Evolutionary conservation across 164 flowering plant genomes (phyloP).

Genomic region (Hamamelis virginiana): DNA sequence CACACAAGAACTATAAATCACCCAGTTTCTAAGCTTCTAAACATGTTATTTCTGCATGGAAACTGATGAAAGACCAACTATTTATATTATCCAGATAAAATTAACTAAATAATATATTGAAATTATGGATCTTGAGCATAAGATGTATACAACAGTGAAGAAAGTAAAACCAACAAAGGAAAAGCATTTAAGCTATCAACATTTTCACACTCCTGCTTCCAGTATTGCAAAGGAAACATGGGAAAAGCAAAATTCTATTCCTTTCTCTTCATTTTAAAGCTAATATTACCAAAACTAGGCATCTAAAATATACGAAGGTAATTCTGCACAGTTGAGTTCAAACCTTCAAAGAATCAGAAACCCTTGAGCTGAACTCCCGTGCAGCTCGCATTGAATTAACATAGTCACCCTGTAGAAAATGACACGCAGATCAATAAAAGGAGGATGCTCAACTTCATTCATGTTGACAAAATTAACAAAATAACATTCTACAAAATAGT

Average conservation of each 20-base stretch:
- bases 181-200: too few relatives aligned
- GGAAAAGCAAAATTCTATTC: neutral
- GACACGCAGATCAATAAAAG: neutral
- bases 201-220: too few relatives aligned
- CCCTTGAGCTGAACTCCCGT: constrained; percentile 73
- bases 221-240: too few relatives aligned
- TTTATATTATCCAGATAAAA: too few relatives aligned
- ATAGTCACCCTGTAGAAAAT: constrained; percentile 65
- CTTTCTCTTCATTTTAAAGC: neutral
- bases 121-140: too few relatives aligned
- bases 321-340: constrained; percentile 6
- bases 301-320: neutral
- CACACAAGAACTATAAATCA: too few relatives aligned
- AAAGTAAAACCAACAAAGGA: too few relatives aligned
- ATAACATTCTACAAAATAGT: neutral
- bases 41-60: too few relatives aligned
- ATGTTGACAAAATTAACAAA: neutral
- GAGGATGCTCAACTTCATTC: neutral
- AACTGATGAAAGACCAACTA: too few relatives aligned
- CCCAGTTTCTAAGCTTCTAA: too few relatives aligned
- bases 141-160: too few relatives aligned
- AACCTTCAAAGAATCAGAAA: constrained; percentile 81
- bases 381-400: constrained; percentile 90
- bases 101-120: too few relatives aligned
- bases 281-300: neutral